phyloP scores from a whole-genome alignment of 768 basidiomycete species.

The Boletus rex-veris region DNA sequence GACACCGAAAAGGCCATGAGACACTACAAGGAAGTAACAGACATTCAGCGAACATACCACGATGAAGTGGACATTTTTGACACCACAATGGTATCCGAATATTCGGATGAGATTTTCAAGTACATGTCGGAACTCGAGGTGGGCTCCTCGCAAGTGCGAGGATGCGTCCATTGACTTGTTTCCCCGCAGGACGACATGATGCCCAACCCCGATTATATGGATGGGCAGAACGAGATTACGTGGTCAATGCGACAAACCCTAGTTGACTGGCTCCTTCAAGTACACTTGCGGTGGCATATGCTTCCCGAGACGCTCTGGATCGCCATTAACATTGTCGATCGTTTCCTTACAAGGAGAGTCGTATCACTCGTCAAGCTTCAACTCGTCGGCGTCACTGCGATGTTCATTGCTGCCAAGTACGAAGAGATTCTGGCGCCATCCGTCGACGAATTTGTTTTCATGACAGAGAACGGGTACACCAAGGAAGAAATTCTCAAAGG shows the following conservation, averaged over 20 bases:
- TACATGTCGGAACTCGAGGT: slow-evolving; percentile 97
- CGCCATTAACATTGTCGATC: slow-evolving; percentile 93
- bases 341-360: slow-evolving; percentile 84
- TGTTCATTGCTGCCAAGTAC: slow-evolving; percentile 99
- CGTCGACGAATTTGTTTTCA: slow-evolving; percentile 97
- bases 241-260: slow-evolving; percentile 96
- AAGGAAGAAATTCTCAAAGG: slow-evolving; percentile 98
- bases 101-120: slow-evolving; percentile 95
- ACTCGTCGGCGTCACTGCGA: slow-evolving; percentile 96
- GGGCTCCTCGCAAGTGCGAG: slow-evolving; percentile 19
- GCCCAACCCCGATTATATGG: slow-evolving; percentile 94
- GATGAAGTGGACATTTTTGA: slow-evolving; percentile 70
- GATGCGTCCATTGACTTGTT: slow-evolving; percentile 19
- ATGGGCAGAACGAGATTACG: slow-evolving; percentile 84
- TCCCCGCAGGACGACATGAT: slow-evolving; percentile 68
- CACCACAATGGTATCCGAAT: slow-evolving; percentile 96
- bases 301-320: slow-evolving; percentile 99
- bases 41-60: slow-evolving; percentile 59
- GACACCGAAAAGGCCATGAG: slow-evolving; percentile 56
- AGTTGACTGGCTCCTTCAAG: slow-evolving; percentile 97
- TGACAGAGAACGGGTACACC: slow-evolving; percentile 93
- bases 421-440: slow-evolving; percentile 98
- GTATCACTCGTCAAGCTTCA: slow-evolving; percentile 89
- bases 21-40: slow-evolving; percentile 60
- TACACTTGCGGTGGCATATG: slow-evolving; percentile 98